A percentile compares a stretch with the other conserved stretches of the same genome.
phyloP scores from a whole-genome alignment of 2,329 filamentous ascomycete genomes.

The Aspergillus thermomutatus region DNA sequence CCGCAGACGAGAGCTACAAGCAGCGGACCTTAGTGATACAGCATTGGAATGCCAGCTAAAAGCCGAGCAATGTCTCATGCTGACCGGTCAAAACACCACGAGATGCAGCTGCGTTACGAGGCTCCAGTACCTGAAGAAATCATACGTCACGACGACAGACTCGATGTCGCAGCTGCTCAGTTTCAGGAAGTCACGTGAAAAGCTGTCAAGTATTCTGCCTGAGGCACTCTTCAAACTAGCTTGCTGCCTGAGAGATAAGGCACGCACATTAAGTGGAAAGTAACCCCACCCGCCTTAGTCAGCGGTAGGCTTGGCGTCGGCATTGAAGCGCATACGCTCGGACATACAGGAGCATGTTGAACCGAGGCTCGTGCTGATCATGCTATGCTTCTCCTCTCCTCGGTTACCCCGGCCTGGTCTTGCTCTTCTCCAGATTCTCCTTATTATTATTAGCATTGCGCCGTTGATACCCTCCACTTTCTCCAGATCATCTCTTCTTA shows the following conservation, averaged over 20 bases:
- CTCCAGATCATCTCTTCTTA: slow-evolving; percentile 1
- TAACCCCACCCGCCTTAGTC: neutral
- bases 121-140: neutral
- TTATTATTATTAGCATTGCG: neutral
- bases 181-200: neutral
- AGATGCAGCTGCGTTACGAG: neutral
- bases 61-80: slow-evolving; percentile 8
- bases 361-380: neutral
- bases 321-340: neutral
- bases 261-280: too few species aligned
- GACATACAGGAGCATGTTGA: neutral
- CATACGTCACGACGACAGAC: neutral
- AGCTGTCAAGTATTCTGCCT: neutral
- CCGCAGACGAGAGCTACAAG: neutral
- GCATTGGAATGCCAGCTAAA: slow-evolving; percentile 12
- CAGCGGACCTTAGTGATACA: slow-evolving; percentile 3
- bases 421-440: neutral
- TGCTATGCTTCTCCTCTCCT: neutral
- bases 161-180: neutral
- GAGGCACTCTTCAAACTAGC: rapidly evolving
- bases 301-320: neutral
- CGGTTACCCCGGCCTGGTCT: neutral
- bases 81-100: neutral
- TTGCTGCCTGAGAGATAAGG: neutral
- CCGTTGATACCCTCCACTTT: neutral